Conservation (phyloP, 352 stramenopile species). For the Globisporangium heterothallicum region DNA sequence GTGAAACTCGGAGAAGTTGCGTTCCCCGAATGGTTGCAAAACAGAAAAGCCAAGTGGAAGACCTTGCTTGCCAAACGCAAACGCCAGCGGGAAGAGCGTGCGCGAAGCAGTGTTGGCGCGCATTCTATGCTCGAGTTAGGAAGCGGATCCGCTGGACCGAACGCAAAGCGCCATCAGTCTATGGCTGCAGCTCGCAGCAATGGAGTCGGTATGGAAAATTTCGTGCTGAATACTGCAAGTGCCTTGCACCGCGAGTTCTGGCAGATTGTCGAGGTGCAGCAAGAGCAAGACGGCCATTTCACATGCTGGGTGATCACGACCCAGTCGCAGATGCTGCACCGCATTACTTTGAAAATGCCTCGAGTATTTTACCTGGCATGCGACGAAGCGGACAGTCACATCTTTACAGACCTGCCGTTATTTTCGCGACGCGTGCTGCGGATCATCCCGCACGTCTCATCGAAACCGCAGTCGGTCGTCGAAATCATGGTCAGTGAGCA, state of each 20-base stretch:
- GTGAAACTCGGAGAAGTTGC: constrained; percentile 57
- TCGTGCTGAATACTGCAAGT: constrained; percentile 57
- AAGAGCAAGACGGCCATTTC: constrained; percentile 83
- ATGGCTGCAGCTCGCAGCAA: constrained; percentile 14
- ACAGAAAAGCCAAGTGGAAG: constrained; percentile 78
- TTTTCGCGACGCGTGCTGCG: constrained; percentile 49
- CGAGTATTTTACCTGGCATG: constrained; percentile 58
- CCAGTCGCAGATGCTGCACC: constrained; percentile 63
- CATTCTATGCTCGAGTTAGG: constrained; percentile 6
- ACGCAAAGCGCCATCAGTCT: constrained; percentile 32
- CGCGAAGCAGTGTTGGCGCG: constrained; percentile 22
- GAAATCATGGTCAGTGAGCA: constrained; percentile 66
- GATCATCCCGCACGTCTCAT: constrained; percentile 48
- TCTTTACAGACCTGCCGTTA: constrained; percentile 52
- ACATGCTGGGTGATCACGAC: constrained; percentile 95
- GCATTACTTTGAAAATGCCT: constrained; percentile 70
- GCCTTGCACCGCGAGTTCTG: constrained; percentile 59
- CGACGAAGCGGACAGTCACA: constrained; percentile 72
- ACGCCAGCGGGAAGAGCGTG: constrained; percentile 47
- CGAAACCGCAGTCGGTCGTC: constrained; percentile 51
- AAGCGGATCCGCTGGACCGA: constrained; percentile 9
- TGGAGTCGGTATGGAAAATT: constrained; percentile 75
- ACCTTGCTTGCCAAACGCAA: constrained; percentile 47
- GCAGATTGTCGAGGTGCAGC: constrained; percentile 80
- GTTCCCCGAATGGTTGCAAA: constrained; percentile 54